Evolutionary conservation across 192 early-diverging fungal species (phyloP), one percentile per base, ranked within the genome.

Genomic region (Podila minutissima): DNA sequence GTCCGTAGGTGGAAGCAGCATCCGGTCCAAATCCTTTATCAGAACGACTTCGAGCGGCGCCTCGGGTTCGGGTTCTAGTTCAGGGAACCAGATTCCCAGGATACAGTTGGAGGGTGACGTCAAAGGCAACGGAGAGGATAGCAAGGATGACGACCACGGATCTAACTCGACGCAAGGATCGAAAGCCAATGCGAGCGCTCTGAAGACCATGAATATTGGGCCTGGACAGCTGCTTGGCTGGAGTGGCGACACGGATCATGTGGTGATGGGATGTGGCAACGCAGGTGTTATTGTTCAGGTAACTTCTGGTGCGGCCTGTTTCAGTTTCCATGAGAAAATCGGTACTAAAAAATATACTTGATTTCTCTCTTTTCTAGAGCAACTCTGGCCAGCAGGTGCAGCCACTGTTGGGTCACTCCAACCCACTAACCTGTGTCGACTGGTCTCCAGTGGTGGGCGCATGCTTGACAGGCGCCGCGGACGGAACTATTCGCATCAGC

Each of bases 401-500:
- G 48, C 78, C 76, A 24, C 70, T 90, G n/a, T 68, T 74, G 22
- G 72, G 83, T 13, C 75, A 85, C n/a, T 67, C 78, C 29, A 75
- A 83, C 57, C 67, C 71, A 9, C 49, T 89, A 8, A 88, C 87
- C 2, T 68, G 83, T 29, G 87, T 88, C 1, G 89, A 90, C 64
- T 90, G 89, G 89, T 73, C 83, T 13, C 83, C 86, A 37, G 82
- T 71, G 28, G 69, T 83, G 5, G 88, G 78, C 4, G 82, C 89
- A 13, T 86, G 86, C 60, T 62, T 90, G 28, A 75, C 88, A 33
- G 89, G 84, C 32, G 77, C 82, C 7, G 74, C 70, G 15, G 89
- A 90, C 69, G 89, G 89, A 11, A 87, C 81, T 17, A 82, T 90
- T 51, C 86, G 85, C 50, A 84, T 90, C 11, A 86, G 86, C 22